Evolutionary conservation across 148 eudicot species (phyloP).

Genomic region (Bassia scoparia): DNA sequence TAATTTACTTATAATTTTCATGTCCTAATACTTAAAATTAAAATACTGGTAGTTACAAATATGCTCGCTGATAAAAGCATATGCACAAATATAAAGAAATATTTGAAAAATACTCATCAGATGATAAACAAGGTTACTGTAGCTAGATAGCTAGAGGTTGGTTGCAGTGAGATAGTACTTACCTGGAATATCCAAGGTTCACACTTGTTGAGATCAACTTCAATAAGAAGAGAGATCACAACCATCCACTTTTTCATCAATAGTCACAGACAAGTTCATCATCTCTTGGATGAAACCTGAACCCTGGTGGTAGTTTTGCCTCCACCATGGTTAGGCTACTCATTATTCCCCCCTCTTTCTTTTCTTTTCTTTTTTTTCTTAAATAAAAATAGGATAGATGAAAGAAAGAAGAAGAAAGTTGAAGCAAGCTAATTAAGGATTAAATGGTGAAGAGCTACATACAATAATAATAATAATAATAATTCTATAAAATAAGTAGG

Average conservation of each 20-base stretch:
- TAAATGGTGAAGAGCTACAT: not conserved
- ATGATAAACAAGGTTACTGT: no score
- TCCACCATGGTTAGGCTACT: constrained; percentile 76
- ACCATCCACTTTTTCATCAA: constrained; percentile 54
- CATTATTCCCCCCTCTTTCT: constrained; percentile 23
- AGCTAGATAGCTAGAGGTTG: no score
- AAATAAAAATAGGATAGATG: no score
- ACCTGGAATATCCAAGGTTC: constrained; percentile 98
- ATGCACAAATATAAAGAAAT: no score
- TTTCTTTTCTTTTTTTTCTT: not conserved
- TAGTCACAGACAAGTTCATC: constrained; percentile 91
- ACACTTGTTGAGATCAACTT: constrained; percentile 88
- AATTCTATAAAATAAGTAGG: constrained; percentile 4
- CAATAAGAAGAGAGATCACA: constrained; percentile 45
- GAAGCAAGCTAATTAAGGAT: not conserved
- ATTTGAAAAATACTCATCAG: no score
- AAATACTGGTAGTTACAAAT: no score
- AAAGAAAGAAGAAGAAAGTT: not conserved
- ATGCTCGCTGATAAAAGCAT: no score
- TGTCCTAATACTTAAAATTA: no score
- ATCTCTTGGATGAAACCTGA: constrained; percentile 84
- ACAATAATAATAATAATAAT: no score
- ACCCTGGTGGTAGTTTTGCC: constrained; percentile 81
- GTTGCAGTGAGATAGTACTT: no score
- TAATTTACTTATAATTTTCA: no score